These are phyloP conservation scores for Tylopilus felleus DNA, from an alignment of 768 basidiomycete species.

Conservation along the genomic window DNA sequence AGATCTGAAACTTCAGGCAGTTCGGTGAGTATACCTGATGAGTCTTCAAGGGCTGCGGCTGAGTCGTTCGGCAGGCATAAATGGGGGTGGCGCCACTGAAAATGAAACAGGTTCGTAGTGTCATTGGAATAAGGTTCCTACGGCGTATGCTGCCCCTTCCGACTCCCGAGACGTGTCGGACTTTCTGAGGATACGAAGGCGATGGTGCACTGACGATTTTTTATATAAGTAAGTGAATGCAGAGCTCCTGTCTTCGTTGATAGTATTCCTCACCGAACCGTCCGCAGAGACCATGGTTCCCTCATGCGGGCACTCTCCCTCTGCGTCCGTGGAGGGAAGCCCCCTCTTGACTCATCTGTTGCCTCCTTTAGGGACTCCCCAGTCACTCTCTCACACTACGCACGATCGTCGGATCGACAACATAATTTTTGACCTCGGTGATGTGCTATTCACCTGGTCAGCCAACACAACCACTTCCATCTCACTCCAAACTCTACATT, in stretches of 20 bases:
- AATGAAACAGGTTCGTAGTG: no score
- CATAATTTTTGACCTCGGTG: slow-evolving; percentile 20
- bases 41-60: no score
- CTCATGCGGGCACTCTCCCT: neutral
- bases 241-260: neutral
- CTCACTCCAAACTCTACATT: slow-evolving; percentile 6
- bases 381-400: neutral
- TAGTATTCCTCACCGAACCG: neutral
- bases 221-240: neutral
- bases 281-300: neutral
- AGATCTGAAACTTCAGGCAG: no score
- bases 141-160: no score
- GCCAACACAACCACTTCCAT: slow-evolving; percentile 13
- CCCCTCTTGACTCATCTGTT: neutral
- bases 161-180: no score
- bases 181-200: no score
- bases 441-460: slow-evolving; percentile 25
- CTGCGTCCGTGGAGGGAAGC: neutral
- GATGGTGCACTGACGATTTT: no score
- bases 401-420: slow-evolving; percentile 20
- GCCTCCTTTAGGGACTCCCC: slow-evolving; percentile 1
- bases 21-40: no score
- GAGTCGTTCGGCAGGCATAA: no score
- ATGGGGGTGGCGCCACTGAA: no score
- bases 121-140: no score